Percentiles rank a stretch among this genome's conserved stretches.
phyloP scores from a whole-genome alignment of 148 eudicot species.

The Rhododendron henanense region DNA sequence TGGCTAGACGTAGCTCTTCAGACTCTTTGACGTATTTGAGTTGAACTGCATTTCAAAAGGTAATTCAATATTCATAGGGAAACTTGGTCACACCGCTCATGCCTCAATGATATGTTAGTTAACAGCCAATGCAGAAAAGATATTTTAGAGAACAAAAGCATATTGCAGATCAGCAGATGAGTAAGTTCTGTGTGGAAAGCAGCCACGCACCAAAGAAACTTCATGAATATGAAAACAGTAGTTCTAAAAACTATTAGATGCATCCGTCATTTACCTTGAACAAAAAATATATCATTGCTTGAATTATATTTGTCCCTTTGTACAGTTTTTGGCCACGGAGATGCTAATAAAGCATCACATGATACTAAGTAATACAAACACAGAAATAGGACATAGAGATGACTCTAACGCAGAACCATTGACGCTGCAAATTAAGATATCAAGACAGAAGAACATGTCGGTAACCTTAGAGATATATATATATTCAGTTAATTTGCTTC shows the following conservation, averaged over 20 bases:
- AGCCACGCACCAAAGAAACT: neutral
- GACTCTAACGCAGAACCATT: neutral
- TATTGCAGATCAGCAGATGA: no score
- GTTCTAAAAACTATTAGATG: neutral
- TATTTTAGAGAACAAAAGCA: neutral
- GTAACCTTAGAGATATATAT: neutral
- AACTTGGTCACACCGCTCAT: neutral
- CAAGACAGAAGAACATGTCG: neutral
- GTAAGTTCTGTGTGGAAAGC: neutral
- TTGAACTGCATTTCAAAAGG: conserved; percentile 33
- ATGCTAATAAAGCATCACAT: neutral
- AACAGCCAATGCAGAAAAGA: neutral
- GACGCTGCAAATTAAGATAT: neutral
- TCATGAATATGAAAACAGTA: neutral
- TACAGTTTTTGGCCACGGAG: neutral
- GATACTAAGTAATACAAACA: neutral
- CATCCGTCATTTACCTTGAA: neutral
- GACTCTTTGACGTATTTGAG: conserved; percentile 52
- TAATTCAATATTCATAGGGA: neutral
- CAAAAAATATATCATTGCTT: neutral
- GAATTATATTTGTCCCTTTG: neutral
- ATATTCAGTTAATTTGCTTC: neutral
- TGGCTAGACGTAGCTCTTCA: conserved; percentile 62
- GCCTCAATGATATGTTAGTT: neutral
- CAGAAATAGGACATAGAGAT: neutral